These are phyloP conservation scores for Clarireedia monteithiana DNA, from an alignment of 2,329 filamentous ascomycete genomes.

Conservation along the genomic window DNA sequence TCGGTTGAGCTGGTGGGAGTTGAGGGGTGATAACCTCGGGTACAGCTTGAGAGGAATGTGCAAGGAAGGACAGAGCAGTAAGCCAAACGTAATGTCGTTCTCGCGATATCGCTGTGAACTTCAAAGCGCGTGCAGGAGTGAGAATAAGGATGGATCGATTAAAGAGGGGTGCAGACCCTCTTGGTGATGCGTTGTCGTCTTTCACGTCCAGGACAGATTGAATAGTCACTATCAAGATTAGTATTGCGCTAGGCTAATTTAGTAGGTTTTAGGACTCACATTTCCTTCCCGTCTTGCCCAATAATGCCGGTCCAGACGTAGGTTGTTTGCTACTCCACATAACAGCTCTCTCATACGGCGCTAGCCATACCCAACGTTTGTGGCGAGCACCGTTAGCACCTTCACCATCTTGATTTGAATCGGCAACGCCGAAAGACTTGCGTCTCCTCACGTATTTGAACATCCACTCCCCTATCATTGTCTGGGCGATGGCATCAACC, in stretches of 20 bases:
- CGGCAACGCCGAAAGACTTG: constrained; percentile 80
- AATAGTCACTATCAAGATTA: constrained; percentile 62
- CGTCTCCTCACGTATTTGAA: constrained; percentile 82
- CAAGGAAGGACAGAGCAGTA: constrained; percentile 87
- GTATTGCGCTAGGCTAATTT: neutral
- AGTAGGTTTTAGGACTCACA: constrained; percentile 49
- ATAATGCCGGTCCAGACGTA: constrained; percentile 72
- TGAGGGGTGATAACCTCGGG: constrained; percentile 61
- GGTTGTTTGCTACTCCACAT: constrained; percentile 99
- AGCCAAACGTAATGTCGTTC: constrained; percentile 95
- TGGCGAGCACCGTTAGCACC: constrained; percentile 66
- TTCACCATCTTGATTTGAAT: constrained; percentile 60
- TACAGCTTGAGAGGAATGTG: constrained; percentile 75
- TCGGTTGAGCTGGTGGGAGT: constrained; percentile 40
- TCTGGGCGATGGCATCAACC: constrained; percentile 93
- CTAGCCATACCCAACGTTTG: constrained; percentile 97
- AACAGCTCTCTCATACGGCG: constrained; percentile 89
- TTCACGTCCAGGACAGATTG: constrained; percentile 97
- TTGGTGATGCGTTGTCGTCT: constrained; percentile 81
- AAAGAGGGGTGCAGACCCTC: constrained; percentile 59
- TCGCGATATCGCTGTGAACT: constrained; percentile 77
- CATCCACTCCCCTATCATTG: constrained; percentile 98
- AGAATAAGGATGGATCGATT: constrained; percentile 92
- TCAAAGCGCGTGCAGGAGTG: constrained; percentile 86
- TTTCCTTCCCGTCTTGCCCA: constrained; percentile 93